A percentile compares a stretch with the other conserved stretches of the same genome.
These are phyloP conservation scores for Periglandula ipomoeae DNA, from an alignment of 2,329 filamentous ascomycete genomes.

Conservation along the genomic window DNA sequence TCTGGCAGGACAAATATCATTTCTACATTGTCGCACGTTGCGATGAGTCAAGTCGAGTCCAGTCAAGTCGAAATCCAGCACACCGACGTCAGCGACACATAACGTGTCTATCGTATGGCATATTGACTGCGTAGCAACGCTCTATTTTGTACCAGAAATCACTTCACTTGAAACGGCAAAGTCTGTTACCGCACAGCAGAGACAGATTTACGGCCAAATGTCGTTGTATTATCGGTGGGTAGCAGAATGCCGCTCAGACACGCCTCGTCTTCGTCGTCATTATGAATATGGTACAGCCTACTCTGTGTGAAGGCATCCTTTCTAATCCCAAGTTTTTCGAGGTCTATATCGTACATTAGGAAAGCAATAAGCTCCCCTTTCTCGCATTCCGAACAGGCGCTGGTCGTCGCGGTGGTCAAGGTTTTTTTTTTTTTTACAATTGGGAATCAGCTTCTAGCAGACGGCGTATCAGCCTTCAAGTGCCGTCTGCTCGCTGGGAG, in stretches of 20 bases:
- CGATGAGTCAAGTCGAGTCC: too few species aligned
- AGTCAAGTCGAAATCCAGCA: too few species aligned
- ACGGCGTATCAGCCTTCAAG: too few species aligned
- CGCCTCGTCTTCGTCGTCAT: neutral
- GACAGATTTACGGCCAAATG: neutral
- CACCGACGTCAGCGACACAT: too few species aligned
- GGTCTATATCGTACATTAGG: slow-evolving; percentile 10
- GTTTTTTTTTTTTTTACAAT: neutral
- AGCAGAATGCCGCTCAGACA: neutral
- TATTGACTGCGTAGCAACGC: too few species aligned
- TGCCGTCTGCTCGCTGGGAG: too few species aligned
- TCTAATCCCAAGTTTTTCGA: neutral
- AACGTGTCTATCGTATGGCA: too few species aligned
- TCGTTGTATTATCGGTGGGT: neutral
- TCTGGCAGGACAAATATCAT: neutral
- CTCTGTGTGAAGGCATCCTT: neutral
- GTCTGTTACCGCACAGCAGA: too few species aligned
- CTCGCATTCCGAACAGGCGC: neutral
- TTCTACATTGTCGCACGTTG: too few species aligned
- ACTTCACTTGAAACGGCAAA: too few species aligned
- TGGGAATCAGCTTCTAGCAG: neutral
- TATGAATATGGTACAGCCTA: neutral
- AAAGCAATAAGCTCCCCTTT: neutral
- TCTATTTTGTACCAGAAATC: too few species aligned
- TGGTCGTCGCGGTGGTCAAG: neutral